Evolutionary conservation across 2,329 filamentous ascomycete species (phyloP), one percentile per base, ranked within the genome.

Genomic region (Cercospora sp.): DNA sequence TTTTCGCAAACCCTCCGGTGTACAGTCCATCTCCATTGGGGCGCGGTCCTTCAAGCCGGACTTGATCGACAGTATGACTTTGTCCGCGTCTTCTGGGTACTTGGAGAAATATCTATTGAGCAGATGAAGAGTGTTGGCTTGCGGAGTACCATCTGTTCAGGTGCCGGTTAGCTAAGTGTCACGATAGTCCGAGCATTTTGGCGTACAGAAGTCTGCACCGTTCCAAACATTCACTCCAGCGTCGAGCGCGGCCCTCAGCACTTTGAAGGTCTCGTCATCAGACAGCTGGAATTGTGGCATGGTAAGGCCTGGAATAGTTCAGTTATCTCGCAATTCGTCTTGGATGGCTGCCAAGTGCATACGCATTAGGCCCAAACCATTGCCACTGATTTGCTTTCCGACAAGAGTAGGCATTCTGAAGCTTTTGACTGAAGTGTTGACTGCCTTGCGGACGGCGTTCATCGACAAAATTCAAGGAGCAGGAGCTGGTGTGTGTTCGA

Each of bases 1-100:
- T 20, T 51, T 51, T 3, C 45, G 2, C 10, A 51, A 20, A 23
- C 45, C 45, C 9, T 51, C 45, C 3, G 45, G 45, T 2, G 45
- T 51, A 2, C 45, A 51, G 20, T 51, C 45, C 45, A 51, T 51
- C 10, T 51, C 45, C 45, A 51, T 82, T 1, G 63, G 64, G 42
- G 82, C 72, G 8, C 72, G 77, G 1, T 78, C 67, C 53, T 83
- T 75, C 31, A 78, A 45, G 12, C 80, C 81, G 3, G 81, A 81
- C 69, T 84, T 84, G 75, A 85, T 80, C n/a, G 77, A 81, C 7
- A 85, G 66, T 9, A 82, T 77, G 26, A 85, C 79, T 69, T 84
- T 83, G 36, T 79, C 74, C 0, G 81, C 82, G 70, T 85, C 82
- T 60, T 80, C 79, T 5, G 83, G 83, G 68, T 84, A 83, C 69